Conservation (phyloP, 768 basidiomycete genomes). For the Lanmaoa pseudosensibilis region DNA sequence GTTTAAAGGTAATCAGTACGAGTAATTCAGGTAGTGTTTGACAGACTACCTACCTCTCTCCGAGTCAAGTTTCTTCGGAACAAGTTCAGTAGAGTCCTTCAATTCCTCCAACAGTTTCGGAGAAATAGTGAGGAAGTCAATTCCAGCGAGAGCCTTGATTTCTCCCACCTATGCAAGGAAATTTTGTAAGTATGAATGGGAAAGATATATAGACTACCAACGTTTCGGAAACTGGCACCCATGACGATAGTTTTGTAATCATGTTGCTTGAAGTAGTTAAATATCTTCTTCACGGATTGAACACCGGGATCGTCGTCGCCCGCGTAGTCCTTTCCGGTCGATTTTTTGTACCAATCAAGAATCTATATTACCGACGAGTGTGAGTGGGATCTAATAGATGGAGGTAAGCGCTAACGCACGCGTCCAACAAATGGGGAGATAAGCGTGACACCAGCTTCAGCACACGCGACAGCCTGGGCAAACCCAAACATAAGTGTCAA, state of each 20-base stretch:
- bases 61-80: constrained; percentile 82
- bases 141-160: constrained; percentile 90
- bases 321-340: constrained; percentile 77
- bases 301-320: constrained; percentile 95
- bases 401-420: constrained; percentile 45
- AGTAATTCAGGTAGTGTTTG: neutral
- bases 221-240: constrained; percentile 98
- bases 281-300: constrained; percentile 90
- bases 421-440: constrained; percentile 98
- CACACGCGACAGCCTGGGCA: constrained; percentile 94
- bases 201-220: constrained; percentile 37
- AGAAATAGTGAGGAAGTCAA: constrained; percentile 94
- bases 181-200: neutral
- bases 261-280: constrained; percentile 98
- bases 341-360: constrained; percentile 97
- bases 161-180: constrained; percentile 62
- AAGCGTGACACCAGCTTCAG: constrained; percentile 93
- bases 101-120: constrained; percentile 88
- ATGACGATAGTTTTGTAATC: constrained; percentile 97
- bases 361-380: constrained; percentile 51
- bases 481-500: constrained; percentile 97
- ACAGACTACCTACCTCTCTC: constrained; percentile 45
- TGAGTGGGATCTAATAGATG: constrained; percentile 26
- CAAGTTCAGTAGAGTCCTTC: constrained; percentile 64
- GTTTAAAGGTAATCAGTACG: neutral